Evolutionary conservation across 2,329 filamentous ascomycete genomes (phyloP), one percentile per base, ranked within the genome.

Genomic region (Verticillium tricorpus): DNA sequence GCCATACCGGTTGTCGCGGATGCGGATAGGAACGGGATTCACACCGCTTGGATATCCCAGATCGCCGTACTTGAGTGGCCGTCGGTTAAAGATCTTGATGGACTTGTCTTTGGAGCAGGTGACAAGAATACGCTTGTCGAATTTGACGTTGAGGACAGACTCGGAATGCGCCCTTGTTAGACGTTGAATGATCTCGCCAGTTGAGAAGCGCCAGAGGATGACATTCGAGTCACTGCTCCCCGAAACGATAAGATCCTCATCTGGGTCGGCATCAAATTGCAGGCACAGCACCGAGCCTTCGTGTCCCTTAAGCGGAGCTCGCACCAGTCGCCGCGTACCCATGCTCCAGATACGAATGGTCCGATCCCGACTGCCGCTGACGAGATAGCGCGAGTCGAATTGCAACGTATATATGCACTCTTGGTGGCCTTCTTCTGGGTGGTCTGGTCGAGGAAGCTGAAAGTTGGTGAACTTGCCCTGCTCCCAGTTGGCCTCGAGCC

Each of bases 41-140:
- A 87, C 74, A 0, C 69, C 67, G 22, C 78, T 72, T 2, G 74
- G 74, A 72, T 88, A 88, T 7, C 86, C 87, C 2, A 82, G 65
- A 37, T 89, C 85, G 25, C 85, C 85, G 54, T 82, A 79, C 35
- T 78, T 78, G n/a, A 97, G 78, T 19, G 87, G 81, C 19, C 80
- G 83, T 5, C 95, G 88, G 73, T 94, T 98, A 85, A 96, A 99
- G 19, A 99, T 88, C 75, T 97, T 97, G 80, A 99, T 97, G 0
- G 90, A 90, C 74, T 93, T 96, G 75, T 99, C 95, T 74, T 99
- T 99, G 57, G 94, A 98, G 70, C 95, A 98, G 0, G 95, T 99
- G 14, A 98, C 92, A 4, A 99, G 82, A 65, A 96, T 96, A 9
- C 92, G 86, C 67, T 92, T 89, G 71, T 98, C 93, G 67, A 98